Evolutionary conservation across 164 flowering plant genomes (phyloP).

Genomic region (Stephania cephalantha): DNA sequence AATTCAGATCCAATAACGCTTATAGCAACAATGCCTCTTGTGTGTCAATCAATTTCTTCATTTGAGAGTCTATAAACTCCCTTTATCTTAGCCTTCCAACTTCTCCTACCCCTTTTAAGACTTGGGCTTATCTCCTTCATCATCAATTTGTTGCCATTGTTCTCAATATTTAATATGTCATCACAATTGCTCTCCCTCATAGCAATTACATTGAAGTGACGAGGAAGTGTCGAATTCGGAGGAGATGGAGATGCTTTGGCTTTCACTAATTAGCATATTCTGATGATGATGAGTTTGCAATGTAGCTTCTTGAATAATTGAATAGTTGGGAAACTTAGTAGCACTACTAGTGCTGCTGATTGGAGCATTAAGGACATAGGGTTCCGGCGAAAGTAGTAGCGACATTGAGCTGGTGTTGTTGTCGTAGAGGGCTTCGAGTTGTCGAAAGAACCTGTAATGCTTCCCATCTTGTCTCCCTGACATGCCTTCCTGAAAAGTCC

Average conservation of each 20-base stretch:
- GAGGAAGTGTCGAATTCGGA: slow-evolving; percentile 63
- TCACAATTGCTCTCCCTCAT: slow-evolving; percentile 20
- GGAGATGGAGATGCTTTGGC: slow-evolving; percentile 64
- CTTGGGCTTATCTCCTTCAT: slow-evolving; percentile 3
- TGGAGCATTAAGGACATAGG: slow-evolving; percentile 15
- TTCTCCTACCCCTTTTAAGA: slow-evolving; percentile 29
- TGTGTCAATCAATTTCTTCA: slow-evolving; percentile 73
- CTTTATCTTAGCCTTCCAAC: slow-evolving; percentile 75
- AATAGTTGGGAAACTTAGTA: slow-evolving; percentile 17
- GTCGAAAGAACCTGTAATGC: slow-evolving; percentile 87
- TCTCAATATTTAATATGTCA: too few relatives aligned
- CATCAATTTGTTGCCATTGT: slow-evolving; percentile 21
- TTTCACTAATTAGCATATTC: slow-evolving; percentile 38
- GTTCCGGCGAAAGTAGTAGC: slow-evolving; percentile 11
- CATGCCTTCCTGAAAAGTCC: slow-evolving; percentile 90
- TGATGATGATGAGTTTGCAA: slow-evolving; percentile 21
- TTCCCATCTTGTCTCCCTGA: slow-evolving; percentile 99
- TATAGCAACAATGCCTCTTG: slow-evolving; percentile 86
- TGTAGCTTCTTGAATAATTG: slow-evolving; percentile 23
- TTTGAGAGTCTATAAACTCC: slow-evolving; percentile 64
- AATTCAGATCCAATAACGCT: too few relatives aligned
- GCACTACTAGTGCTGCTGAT: slow-evolving; percentile 16
- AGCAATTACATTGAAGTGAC: slow-evolving; percentile 23
- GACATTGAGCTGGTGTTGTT: slow-evolving; percentile 30
- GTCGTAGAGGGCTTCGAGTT: slow-evolving; percentile 93